Evolutionary conservation across 257 asterid genomes (phyloP).

Genomic region (Haberlea rhodopensis): DNA sequence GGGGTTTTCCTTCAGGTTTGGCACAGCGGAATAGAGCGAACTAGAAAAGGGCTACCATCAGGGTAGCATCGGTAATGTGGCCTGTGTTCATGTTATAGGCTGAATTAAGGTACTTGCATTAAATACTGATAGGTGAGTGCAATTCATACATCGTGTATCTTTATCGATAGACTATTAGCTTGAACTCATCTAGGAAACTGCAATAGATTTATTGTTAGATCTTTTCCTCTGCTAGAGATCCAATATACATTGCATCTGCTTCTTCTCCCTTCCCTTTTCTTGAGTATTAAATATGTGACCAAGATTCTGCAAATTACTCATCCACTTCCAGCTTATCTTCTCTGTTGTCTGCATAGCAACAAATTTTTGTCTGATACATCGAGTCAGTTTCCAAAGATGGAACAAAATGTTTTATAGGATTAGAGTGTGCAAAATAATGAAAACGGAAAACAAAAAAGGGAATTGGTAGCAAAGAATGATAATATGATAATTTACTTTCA

Average conservation of each 20-base stretch:
- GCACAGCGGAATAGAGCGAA: not conserved
- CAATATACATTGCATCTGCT: too few species aligned
- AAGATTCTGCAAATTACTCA: not conserved
- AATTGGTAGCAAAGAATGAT: too few species aligned
- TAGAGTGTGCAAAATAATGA: too few species aligned
- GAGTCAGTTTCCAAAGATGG: too few species aligned
- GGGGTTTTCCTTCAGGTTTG: not conserved
- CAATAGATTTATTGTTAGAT: not conserved
- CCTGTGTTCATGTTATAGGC: not conserved
- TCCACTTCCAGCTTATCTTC: not conserved
- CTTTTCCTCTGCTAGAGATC: not conserved
- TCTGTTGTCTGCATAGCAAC: too few species aligned
- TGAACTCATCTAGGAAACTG: not conserved
- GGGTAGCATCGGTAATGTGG: not conserved
- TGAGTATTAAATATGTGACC: not conserved
- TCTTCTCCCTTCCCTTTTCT: not conserved
- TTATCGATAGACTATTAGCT: not conserved
- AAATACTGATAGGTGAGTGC: not conserved
- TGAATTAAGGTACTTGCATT: not conserved
- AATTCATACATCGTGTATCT: not conserved
- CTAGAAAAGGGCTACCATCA: not conserved
- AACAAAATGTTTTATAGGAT: too few species aligned
- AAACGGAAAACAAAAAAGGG: too few species aligned
- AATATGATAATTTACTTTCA: too few species aligned
- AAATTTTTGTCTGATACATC: too few species aligned